phyloP scores from a whole-genome alignment of 352 stramenopile genomes.

The Phytophthora tentaculata region DNA sequence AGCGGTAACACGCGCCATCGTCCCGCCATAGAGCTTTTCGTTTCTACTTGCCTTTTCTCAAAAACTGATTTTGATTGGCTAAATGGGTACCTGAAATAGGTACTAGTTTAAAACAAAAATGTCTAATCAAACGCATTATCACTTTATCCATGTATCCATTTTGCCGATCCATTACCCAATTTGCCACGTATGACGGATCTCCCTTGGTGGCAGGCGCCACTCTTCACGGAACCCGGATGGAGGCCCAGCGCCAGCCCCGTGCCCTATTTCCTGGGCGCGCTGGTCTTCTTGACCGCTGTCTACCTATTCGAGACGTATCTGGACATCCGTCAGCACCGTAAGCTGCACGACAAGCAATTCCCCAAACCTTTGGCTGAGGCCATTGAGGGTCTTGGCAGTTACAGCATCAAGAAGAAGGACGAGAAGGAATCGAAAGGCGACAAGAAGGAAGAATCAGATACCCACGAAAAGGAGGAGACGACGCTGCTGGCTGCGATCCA shows the following conservation, averaged over 20 bases:
- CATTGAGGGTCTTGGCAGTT: constrained; percentile 57
- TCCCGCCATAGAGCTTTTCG: constrained; percentile 14
- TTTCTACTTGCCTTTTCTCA: constrained; percentile 18
- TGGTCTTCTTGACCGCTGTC: constrained; percentile 91
- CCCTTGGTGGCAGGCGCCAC: constrained; percentile 59
- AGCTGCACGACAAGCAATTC: constrained; percentile 85
- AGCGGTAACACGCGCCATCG: constrained; percentile 58
- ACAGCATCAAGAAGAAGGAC: constrained; percentile 31
- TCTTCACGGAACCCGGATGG: constrained; percentile 70
- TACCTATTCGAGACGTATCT: constrained; percentile 95
- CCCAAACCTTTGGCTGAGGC: constrained; percentile 59
- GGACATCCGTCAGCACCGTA: constrained; percentile 90
- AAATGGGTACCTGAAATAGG: constrained; percentile 18
- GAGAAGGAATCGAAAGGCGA: constrained; percentile 12
- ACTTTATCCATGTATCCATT: no score
- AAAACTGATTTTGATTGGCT: constrained; percentile 30
- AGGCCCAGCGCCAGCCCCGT: constrained; percentile 36
- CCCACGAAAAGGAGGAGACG: constrained; percentile 15
- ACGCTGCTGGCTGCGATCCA: constrained; percentile 88
- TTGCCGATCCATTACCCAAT: constrained; percentile 12
- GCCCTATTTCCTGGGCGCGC: constrained; percentile 73
- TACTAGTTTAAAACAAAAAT: no score
- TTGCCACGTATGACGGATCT: constrained; percentile 10
- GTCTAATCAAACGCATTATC: no score
- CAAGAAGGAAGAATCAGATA: constrained; percentile 5